A percentile compares a stretch with the other conserved stretches of the same genome.
phyloP scores from a whole-genome alignment of 306 rosid genomes.

The Vigna trinervia region DNA sequence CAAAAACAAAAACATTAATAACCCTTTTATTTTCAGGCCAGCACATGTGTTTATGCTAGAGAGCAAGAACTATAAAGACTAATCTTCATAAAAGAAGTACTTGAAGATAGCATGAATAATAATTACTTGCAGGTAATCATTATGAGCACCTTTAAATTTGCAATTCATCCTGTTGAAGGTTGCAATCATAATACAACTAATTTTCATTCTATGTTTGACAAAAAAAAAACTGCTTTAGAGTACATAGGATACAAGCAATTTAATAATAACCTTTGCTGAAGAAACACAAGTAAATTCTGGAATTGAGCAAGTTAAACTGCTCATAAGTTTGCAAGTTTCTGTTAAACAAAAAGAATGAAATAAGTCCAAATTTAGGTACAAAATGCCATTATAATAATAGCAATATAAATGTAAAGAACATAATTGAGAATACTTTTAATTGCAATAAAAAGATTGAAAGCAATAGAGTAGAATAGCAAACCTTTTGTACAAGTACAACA shows the following conservation, averaged over 20 bases:
- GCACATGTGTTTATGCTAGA: neutral
- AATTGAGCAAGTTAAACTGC: constrained; percentile 74
- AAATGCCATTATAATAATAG: constrained; percentile 7
- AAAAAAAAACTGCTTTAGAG: neutral
- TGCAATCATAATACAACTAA: constrained; percentile 1
- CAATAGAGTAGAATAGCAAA: too few species aligned
- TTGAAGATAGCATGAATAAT: neutral
- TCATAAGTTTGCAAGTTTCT: constrained; percentile 92
- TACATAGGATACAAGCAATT: constrained; percentile 16
- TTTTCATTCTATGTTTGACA: neutral
- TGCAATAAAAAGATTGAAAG: constrained; percentile 15
- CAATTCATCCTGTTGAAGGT: neutral
- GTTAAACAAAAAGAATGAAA: constrained; percentile 47
- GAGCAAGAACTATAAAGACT: neutral
- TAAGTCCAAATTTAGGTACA: constrained; percentile 37
- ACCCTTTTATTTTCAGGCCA: neutral
- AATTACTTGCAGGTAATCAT: neutral
- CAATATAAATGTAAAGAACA: neutral
- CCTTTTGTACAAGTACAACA: too few species aligned
- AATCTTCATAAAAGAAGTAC: neutral
- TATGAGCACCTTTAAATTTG: neutral
- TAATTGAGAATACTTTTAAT: constrained; percentile 22
- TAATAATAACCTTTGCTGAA: constrained; percentile 83
- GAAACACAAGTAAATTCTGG: constrained; percentile 97
- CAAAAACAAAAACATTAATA: constrained; percentile 3